Percentiles rank a stretch among this genome's conserved stretches.
phyloP scores from a whole-genome alignment of 257 asterid species.

The Rauvolfia tetraphylla region DNA sequence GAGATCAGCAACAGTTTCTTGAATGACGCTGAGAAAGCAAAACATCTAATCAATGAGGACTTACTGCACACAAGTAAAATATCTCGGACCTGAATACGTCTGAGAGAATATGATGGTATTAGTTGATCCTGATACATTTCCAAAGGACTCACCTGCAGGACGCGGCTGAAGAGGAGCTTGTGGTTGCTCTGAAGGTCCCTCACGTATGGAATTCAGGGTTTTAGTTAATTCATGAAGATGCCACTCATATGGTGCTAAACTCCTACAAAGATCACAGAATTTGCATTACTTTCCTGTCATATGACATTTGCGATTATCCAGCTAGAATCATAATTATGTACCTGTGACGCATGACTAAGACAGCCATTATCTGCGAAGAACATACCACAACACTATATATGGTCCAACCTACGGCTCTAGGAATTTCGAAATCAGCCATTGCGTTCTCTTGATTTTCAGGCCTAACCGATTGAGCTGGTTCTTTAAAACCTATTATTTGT shows the following conservation, averaged over 20 bases:
- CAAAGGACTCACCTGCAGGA: not conserved
- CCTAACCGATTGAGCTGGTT: not conserved
- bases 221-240: not conserved
- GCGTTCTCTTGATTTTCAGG: not conserved
- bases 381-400: slow-evolving; percentile 12
- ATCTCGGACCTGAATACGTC: not conserved
- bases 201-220: not conserved
- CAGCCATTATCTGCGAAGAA: slow-evolving; percentile 5
- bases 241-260: slow-evolving; percentile 1
- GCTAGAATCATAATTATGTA: not conserved
- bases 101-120: not conserved
- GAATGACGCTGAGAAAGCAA: not conserved
- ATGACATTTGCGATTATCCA: not conserved
- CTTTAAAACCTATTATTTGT: not conserved
- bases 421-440: not conserved
- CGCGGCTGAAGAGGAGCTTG: not conserved
- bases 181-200: not conserved
- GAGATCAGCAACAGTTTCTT: not conserved
- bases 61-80: not conserved
- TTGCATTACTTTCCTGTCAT: not conserved
- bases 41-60: not conserved
- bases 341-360: slow-evolving; percentile 4
- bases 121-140: not conserved
- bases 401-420: not conserved
- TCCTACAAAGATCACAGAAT: not conserved